A percentile compares a stretch with the other conserved stretches of the same genome.
Conservation (phyloP, 108 stramenopile genomes). For the Cyclotella choctawhatcheeana region DNA sequence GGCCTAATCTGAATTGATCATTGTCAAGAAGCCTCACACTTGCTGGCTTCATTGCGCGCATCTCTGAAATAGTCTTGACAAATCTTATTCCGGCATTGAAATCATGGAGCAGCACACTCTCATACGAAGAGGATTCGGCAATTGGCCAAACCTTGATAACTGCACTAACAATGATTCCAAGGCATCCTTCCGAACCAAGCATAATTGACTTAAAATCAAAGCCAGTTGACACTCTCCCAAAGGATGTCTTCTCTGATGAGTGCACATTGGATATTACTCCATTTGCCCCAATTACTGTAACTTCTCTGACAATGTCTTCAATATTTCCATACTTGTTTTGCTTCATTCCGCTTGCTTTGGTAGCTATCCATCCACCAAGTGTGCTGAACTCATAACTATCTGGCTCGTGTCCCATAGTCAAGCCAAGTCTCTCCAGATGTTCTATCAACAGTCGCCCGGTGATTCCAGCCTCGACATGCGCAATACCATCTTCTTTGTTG, state of each 20-base stretch:
- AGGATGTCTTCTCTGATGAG: slow-evolving; percentile 38
- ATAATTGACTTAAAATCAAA: slow-evolving; percentile 80
- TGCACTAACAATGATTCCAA: slow-evolving; percentile 90
- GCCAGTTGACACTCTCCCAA: slow-evolving; percentile 80
- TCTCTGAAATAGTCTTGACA: slow-evolving; percentile 68
- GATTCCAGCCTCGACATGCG: slow-evolving; percentile 89
- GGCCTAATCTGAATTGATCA: slow-evolving; percentile 91
- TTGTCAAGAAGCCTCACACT: slow-evolving; percentile 93
- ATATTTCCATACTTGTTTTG: slow-evolving; percentile 95
- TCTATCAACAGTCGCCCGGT: slow-evolving; percentile 77
- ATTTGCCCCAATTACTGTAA: slow-evolving; percentile 72
- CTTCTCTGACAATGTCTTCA: slow-evolving; percentile 92
- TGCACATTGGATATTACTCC: slow-evolving; percentile 61
- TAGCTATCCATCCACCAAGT: slow-evolving; percentile 96
- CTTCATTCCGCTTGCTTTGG: slow-evolving; percentile 97
- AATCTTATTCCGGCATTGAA: slow-evolving; percentile 84
- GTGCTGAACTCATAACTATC: slow-evolving; percentile 97
- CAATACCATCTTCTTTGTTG: slow-evolving; percentile 86
- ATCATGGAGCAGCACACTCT: slow-evolving; percentile 74
- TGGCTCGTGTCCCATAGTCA: slow-evolving; percentile 95
- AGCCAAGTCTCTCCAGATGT: slow-evolving; percentile 73
- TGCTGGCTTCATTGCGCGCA: slow-evolving; percentile 67
- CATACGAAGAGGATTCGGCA: slow-evolving; percentile 67
- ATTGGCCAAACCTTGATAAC: slow-evolving; percentile 87
- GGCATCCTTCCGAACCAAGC: slow-evolving; percentile 92